Base-by-base conservation (phyloP, 345 rosid species). In the Barbarea vulgaris region DNA sequence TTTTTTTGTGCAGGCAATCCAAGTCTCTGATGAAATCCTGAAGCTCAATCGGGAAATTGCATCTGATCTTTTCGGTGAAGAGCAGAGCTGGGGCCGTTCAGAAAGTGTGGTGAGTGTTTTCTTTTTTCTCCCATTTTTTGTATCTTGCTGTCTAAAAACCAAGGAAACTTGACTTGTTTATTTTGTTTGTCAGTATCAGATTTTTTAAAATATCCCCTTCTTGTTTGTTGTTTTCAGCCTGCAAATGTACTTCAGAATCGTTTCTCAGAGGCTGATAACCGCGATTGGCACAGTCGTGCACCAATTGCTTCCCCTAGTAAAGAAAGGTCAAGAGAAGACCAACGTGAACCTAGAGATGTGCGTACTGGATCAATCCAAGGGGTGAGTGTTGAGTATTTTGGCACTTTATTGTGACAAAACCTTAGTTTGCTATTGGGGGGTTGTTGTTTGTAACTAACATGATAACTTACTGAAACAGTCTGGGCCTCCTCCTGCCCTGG, bases 261-360 rank as follows among this genome's bases (percentile, higher is more conserved):
- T 34, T 92, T 81, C 69, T 76, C 88, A 30, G 96, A 95, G 83
- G 84, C 88, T 28, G 97, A 92, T 81, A 95, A 80, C 77, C 97
- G 97, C 61, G 96, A 95, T 69, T 95, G 97, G 97, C 97, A 89
- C 64, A 84, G 72, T 27, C 97, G 97, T 71, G 84, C 89, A 55
- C 91, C 84, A 50, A 39, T 79, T 67, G 37, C 88, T 77, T 17
- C 85, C 9, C 31, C 92, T 60, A 88, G 90, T 61, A 97, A 91
- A 79, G 97, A 91, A 69, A 73, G 87, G 73, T 84, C 95, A 13
- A 81, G 88, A 85, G 92, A 90, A 56, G 77, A 84, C 36, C 79
- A 76, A 70, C 81, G 82, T 9, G 87, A 86, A 64, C 71, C 64
- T 78, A 85, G 84, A 81, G 91, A 89, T 34, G 51, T 52, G 12